Base-by-base conservation (phyloP, 495 filamentous ascomycete species). In the Clohesyomyces aquaticus region DNA sequence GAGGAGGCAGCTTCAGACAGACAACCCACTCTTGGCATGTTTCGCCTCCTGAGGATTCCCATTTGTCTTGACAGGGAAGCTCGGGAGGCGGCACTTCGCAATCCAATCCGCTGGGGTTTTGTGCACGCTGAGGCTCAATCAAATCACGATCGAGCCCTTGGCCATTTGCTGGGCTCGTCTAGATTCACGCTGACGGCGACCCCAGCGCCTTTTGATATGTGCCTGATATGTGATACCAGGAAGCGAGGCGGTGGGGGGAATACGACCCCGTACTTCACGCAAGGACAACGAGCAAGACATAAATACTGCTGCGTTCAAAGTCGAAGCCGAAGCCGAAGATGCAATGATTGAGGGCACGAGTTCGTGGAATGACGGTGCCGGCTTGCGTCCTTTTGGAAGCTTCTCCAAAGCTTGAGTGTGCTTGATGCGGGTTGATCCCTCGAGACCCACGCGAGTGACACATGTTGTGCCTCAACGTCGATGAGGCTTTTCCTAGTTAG, bases 71-170 rank as follows among this genome's bases (percentile, higher is more conserved):
- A 38, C 32, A 38, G 32, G 32, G 32, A 6, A 38, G 6, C 9
- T 26, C 51, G 52, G 49, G 10, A 55, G 25, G 28, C 51, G 35
- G 60, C 35, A 32, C 26, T 10, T 48, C 28, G 56, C 46, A 35
- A 49, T 12, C 29, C 48, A 32, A 21, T 54, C 21, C 18, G 16
- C 1, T 32, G 27, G 21, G 29, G 28, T 29, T 29, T 43, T 28
- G 58, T 28, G 23, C 41, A 57, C 22, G 43, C n/a, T 61, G 58
- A 66, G 66, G 66, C 66, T 68, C 66, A 60, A 64, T 64, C 38
- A 43, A 27, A 21, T 41, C 22, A 16, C 25, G 19, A 19, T 53
- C 8, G 11, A 32, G 27, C 23, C 11, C 19, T 48, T 14, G 14
- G 52, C 46, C 22, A n/a, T n/a, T n/a, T 51, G 43, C 32, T 38